Base-by-base conservation (phyloP, 257 asterid genomes). In the Leonotis leonurus region DNA sequence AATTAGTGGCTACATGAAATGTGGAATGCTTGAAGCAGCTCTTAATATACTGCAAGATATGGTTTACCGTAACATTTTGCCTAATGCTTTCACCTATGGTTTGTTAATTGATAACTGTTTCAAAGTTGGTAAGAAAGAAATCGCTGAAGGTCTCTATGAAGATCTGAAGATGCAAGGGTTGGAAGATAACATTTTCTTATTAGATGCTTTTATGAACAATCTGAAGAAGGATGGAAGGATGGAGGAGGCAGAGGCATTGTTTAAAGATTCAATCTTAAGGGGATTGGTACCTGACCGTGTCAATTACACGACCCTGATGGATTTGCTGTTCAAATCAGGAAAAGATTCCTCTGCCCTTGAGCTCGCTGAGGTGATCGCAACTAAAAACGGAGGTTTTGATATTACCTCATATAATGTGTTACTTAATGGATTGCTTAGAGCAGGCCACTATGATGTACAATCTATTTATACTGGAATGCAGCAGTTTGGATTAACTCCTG, bases 281-380 rank as follows among this genome's bases (percentile, higher is more conserved):
- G 96, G 95, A 56, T 72, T 80, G 75, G 39, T 59, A 53, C 92
- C 89, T 32, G 99, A 89, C 77, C 76, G 60, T 73, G 94, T 89
- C 32, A 92, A 80, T 64, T 86, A 84, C 76, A 89, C 99, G 4
- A 77, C 90, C 24, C 66, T 92, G 66, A 86, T 92, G 89, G 97
- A 89, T 72, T 93, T 78, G 25, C 72, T 89, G 61, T 92, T 92
- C 76, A 89, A 92, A 81, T 74, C 86, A 35, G 96, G 96, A 56
- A 81, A 79, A 72, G 83, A 60, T 3, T 75, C 96, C 0, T 75
- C 82, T 65, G 97, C 99, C 64, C 79, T 92, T 37, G 83, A 75
- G 70, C 76, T 85, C 50, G 89, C 81, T 43, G 75, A 85, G 78
- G 95, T 81, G 75, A 80, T 89, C 68, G 75, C 57, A 49, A 78